These are phyloP conservation scores for Mycena sanguinolenta DNA, from an alignment of 768 basidiomycete genomes.

Conservation along the genomic window DNA sequence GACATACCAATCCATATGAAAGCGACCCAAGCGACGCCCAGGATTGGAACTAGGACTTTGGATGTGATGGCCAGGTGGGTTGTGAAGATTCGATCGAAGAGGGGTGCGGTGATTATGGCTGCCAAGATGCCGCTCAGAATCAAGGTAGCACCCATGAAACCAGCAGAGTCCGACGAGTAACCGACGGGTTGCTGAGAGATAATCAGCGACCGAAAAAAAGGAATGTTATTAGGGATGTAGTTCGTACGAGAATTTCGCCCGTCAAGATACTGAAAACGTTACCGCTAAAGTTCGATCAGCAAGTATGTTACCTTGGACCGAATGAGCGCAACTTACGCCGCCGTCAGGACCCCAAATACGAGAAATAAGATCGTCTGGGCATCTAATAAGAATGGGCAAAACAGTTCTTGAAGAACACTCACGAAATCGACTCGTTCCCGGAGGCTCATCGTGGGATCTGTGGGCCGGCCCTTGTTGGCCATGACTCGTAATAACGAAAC, in stretches of 20 bases:
- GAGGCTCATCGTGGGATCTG: constrained; percentile 68
- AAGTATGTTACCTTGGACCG: constrained; percentile 5
- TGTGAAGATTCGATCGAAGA: constrained; percentile 87
- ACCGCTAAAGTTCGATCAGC: constrained; percentile 52
- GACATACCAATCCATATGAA: constrained; percentile 84
- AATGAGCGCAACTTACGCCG: constrained; percentile 61
- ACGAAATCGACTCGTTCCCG: constrained; percentile 81
- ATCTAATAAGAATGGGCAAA: neutral
- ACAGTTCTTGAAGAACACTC: neutral
- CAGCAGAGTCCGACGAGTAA: constrained; percentile 73
- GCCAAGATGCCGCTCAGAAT: constrained; percentile 79
- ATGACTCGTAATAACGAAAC: constrained; percentile 65
- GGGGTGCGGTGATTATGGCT: constrained; percentile 75
- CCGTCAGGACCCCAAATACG: constrained; percentile 76
- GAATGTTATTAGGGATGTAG: neutral
- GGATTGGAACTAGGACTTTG: constrained; percentile 72
- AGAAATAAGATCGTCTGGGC: constrained; percentile 57
- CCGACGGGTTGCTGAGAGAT: constrained; percentile 73
- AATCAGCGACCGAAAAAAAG: neutral
- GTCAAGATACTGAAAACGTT: constrained; percentile 77
- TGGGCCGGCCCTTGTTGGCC: constrained; percentile 55
- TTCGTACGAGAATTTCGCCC: constrained; percentile 71
- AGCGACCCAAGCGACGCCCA: constrained; percentile 75
- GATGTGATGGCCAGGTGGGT: constrained; percentile 72
- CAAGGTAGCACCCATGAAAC: constrained; percentile 76